These are phyloP conservation scores for Astraeus odoratus DNA, from an alignment of 768 basidiomycete species.

Conservation along the genomic window DNA sequence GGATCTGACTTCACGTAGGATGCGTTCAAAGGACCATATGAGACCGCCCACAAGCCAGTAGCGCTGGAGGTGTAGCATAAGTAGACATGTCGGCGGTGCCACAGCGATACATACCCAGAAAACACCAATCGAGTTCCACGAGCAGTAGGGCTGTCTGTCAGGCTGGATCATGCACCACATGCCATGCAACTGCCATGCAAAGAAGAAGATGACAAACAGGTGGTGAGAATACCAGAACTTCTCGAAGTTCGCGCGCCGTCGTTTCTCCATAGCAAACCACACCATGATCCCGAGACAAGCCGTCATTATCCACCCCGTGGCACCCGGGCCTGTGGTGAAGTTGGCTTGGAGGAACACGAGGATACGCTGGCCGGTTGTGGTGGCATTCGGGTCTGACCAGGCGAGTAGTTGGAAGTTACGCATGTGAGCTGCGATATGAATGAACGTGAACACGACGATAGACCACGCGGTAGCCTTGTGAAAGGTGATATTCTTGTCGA, in stretches of 20 bases:
- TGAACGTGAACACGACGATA: slow-evolving; percentile 66
- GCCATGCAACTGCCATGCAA: slow-evolving; percentile 91
- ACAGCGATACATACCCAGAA: slow-evolving; percentile 73
- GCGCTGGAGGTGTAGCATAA: slow-evolving; percentile 39
- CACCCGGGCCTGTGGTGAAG: slow-evolving; percentile 76
- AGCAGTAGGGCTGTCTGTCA: slow-evolving; percentile 83
- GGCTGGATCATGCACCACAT: slow-evolving; percentile 98
- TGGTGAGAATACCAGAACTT: slow-evolving; percentile 87
- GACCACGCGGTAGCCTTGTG: slow-evolving; percentile 91
- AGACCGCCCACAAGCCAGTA: slow-evolving; percentile 87
- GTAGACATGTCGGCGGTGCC: not conserved
- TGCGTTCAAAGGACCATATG: slow-evolving; percentile 82
- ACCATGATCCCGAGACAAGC: slow-evolving; percentile 69
- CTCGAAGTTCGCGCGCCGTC: slow-evolving; percentile 73
- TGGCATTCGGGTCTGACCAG: slow-evolving; percentile 45
- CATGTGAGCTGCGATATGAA: slow-evolving; percentile 84
- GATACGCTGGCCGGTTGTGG: slow-evolving; percentile 46
- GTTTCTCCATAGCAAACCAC: slow-evolving; percentile 79
- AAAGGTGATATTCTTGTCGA: slow-evolving; percentile 89
- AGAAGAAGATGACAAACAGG: slow-evolving; percentile 88
- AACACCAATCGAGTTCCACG: slow-evolving; percentile 77
- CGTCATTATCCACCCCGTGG: slow-evolving; percentile 88
- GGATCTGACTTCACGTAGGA: slow-evolving; percentile 87
- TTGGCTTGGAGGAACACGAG: slow-evolving; percentile 71
- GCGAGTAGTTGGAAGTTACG: slow-evolving; percentile 74